Conservation (phyloP, 257 asterid species). For the Fraxinus americana region DNA sequence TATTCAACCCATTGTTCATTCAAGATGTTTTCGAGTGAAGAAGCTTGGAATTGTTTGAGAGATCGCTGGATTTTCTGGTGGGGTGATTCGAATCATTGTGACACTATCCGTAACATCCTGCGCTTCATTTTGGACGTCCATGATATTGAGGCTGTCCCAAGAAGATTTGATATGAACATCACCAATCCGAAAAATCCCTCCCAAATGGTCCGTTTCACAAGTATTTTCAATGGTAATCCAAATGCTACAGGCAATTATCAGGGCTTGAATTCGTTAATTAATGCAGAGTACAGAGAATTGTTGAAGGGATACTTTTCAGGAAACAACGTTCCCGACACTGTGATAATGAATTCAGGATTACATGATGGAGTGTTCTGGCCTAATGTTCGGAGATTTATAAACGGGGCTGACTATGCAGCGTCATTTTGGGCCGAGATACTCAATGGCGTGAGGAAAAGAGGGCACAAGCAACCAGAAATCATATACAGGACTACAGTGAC, state of each 20-base stretch:
- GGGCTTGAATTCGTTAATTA: not conserved
- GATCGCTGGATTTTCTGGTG: constrained; percentile 96
- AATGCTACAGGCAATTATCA: constrained; percentile 59
- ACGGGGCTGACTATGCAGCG: constrained; percentile 68
- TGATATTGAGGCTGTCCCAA: constrained; percentile 50
- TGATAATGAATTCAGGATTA: constrained; percentile 90
- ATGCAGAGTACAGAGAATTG: not conserved
- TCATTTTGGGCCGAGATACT: constrained; percentile 68
- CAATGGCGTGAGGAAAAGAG: constrained; percentile 50
- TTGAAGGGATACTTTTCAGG: not conserved
- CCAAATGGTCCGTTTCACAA: constrained; percentile 70
- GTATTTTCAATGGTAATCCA: constrained; percentile 86
- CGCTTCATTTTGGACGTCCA: constrained; percentile 59
- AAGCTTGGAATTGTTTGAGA: constrained; percentile 71
- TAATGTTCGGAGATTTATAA: constrained; percentile 48
- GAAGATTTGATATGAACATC: constrained; percentile 69
- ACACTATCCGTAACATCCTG: constrained; percentile 73
- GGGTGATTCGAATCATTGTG: constrained; percentile 98
- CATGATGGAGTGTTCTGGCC: constrained; percentile 85
- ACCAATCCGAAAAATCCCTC: constrained; percentile 71
- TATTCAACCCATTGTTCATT: constrained; percentile 94
- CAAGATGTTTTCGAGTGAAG: constrained; percentile 44
- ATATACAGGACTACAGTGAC: constrained; percentile 84
- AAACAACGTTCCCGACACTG: constrained; percentile 60
- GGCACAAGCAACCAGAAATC: constrained; percentile 48